Evolutionary conservation across 805 yeast species (phyloP).

Genomic region (Candida yuanshanica): DNA sequence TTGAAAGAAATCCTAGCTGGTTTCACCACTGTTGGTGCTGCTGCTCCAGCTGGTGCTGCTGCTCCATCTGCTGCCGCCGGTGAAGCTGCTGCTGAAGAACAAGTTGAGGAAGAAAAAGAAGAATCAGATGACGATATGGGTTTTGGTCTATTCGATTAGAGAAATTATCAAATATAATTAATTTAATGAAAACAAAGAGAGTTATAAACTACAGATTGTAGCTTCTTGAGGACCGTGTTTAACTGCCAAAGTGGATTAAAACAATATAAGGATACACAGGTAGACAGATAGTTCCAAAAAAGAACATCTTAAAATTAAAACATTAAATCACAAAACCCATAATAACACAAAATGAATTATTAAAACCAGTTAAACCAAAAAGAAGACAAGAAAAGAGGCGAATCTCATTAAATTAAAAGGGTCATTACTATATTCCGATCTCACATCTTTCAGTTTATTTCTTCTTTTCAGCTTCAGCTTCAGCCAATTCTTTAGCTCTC

Average conservation of each 20-base stretch:
- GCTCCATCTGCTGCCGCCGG: conserved; percentile 41
- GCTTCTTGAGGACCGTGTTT: too few relatives aligned
- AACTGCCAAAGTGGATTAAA: not conserved
- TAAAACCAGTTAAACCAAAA: not conserved
- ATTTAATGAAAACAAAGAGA: not conserved
- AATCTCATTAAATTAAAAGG: conserved; percentile 1
- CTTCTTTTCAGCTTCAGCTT: conserved; percentile 99
- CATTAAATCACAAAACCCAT: not conserved
- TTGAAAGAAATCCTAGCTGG: conserved; percentile 60
- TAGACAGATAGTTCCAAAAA: not conserved
- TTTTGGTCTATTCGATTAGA: conserved; percentile 84
- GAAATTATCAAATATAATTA: conserved; percentile 1
- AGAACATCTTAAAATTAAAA: not conserved
- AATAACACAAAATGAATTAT: not conserved
- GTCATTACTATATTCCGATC: conserved; percentile 37
- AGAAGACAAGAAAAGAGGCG: not conserved
- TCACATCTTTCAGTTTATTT: conserved; percentile 83
- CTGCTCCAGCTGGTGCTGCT: conserved; percentile 45
- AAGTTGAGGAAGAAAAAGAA: conserved; percentile 54
- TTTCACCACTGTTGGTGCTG: conserved; percentile 46
- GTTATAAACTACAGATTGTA: not conserved
- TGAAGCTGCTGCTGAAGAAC: conserved; percentile 54
- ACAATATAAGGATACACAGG: not conserved
- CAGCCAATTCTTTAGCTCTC: conserved; percentile 95
- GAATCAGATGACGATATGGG: conserved; percentile 85